Percentiles rank a stretch among this genome's conserved stretches.
phyloP scores from a whole-genome alignment of 1,284 basidiomycete genomes.

The Irpex rosettiformis region DNA sequence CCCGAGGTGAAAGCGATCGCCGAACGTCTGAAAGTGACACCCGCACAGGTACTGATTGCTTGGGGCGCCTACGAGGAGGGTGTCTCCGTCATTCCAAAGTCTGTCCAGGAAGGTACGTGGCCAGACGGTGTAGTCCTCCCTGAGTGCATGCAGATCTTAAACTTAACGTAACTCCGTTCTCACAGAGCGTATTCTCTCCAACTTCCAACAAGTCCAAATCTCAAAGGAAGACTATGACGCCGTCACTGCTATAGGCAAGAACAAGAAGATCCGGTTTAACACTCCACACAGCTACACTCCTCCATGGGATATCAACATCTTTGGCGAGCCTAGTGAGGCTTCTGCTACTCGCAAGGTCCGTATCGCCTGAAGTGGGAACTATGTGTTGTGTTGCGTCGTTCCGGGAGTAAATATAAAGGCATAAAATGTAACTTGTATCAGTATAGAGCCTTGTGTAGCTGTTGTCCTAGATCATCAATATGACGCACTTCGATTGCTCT shows the following conservation, averaged over 20 bases:
- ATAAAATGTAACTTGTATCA: too few relatives aligned
- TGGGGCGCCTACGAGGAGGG: conserved; percentile 41
- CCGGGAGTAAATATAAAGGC: background rate
- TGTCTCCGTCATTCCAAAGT: conserved; percentile 51
- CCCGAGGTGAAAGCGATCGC: conserved; percentile 59
- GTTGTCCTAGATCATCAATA: too few relatives aligned
- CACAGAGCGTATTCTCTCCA: conserved; percentile 44
- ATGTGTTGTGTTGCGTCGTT: too few relatives aligned
- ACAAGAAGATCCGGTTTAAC: conserved; percentile 58
- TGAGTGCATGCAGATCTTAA: too few relatives aligned
- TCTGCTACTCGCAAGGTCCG: conserved; percentile 42
- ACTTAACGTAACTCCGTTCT: background rate
- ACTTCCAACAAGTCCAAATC: conserved; percentile 55
- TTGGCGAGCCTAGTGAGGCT: conserved; percentile 61
- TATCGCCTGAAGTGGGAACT: background rate
- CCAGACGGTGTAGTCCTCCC: too few relatives aligned
- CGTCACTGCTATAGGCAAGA: conserved; percentile 48
- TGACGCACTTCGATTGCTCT: too few relatives aligned
- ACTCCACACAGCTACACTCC: conserved; percentile 57
- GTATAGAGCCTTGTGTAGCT: too few relatives aligned
- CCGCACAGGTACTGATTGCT: conserved; percentile 52
- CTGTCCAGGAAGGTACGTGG: conserved; percentile 36
- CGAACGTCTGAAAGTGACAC: conserved; percentile 35
- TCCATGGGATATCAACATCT: conserved; percentile 69
- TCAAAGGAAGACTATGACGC: conserved; percentile 46